Evolutionary conservation across 306 rosid species (phyloP).

Genomic region (Casuarina glauca): DNA sequence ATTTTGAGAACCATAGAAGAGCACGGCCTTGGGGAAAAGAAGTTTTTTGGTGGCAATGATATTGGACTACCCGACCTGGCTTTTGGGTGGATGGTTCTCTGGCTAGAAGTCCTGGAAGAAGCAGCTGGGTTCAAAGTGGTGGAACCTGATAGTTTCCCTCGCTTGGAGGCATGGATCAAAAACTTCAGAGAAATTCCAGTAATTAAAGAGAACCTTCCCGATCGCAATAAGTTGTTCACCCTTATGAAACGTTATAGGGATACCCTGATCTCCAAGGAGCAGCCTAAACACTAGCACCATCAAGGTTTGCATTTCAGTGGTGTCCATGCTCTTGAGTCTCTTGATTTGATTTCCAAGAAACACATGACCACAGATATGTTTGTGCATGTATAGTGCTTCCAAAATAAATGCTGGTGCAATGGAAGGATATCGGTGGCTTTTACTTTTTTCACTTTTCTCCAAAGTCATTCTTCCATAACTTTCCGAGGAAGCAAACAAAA

Average conservation of each 20-base stretch:
- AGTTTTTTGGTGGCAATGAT: constrained; percentile 30
- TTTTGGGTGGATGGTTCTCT: constrained; percentile 12
- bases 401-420: too few species aligned
- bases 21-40: constrained; percentile 13
- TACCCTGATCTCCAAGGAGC: neutral
- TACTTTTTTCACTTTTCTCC: too few species aligned
- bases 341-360: too few species aligned
- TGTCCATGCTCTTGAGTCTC: too few species aligned
- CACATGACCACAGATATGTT: too few species aligned
- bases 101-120: constrained; percentile 24
- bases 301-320: neutral
- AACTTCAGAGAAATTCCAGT: constrained; percentile 23
- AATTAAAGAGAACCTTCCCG: constrained; percentile 30
- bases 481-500: too few species aligned
- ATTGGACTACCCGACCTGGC: constrained; percentile 31
- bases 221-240: neutral
- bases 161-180: constrained; percentile 22
- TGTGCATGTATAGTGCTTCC: too few species aligned
- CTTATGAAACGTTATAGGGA: neutral
- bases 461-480: too few species aligned
- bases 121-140: constrained; percentile 12
- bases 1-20: constrained; percentile 14
- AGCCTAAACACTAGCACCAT: neutral
- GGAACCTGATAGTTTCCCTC: constrained; percentile 16
- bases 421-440: too few species aligned